These are phyloP conservation scores for Suhomyces bribrorum DNA, from an alignment of 1,139 yeast species.

Conservation along the genomic window DNA sequence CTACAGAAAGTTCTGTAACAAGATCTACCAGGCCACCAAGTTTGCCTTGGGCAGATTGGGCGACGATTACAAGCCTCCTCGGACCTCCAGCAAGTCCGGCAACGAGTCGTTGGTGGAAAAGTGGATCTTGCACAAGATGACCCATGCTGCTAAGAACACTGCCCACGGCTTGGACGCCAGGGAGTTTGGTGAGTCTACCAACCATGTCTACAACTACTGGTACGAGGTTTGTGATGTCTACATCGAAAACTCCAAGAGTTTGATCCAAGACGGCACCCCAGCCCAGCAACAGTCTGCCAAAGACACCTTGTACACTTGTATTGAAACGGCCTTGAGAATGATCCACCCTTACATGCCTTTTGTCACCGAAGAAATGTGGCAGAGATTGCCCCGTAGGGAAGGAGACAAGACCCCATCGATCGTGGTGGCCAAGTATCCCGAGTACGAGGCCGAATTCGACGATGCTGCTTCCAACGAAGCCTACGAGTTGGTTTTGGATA, in stretches of 20 bases:
- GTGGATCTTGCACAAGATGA: slow-evolving; percentile 91
- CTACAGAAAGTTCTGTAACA: slow-evolving; percentile 98
- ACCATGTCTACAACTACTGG: slow-evolving; percentile 91
- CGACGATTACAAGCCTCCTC: slow-evolving; percentile 75
- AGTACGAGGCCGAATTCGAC: slow-evolving; percentile 57
- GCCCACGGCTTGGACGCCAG: slow-evolving; percentile 73
- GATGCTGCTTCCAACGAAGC: slow-evolving; percentile 66
- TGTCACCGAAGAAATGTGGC: slow-evolving; percentile 98
- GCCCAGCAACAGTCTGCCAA: slow-evolving; percentile 86
- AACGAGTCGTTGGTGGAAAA: slow-evolving; percentile 90
- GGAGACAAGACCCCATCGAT: slow-evolving; percentile 72
- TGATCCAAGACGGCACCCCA: slow-evolving; percentile 87
- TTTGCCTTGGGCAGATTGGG: slow-evolving; percentile 94
- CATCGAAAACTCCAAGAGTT: slow-evolving; percentile 93
- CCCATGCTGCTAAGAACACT: slow-evolving; percentile 65
- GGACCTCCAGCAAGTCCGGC: slow-evolving; percentile 60
- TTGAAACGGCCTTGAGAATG: slow-evolving; percentile 87
- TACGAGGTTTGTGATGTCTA: slow-evolving; percentile 95
- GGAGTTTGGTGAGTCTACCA: slow-evolving; percentile 87
- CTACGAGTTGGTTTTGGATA: slow-evolving; percentile 80
- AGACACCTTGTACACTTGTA: slow-evolving; percentile 89
- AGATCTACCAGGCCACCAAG: slow-evolving; percentile 98
- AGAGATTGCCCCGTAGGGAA: slow-evolving; percentile 88
- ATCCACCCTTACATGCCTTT: slow-evolving; percentile 99
- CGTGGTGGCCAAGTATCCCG: slow-evolving; percentile 78